Conservation (phyloP, 768 basidiomycete genomes). For the Dentipellis fragilis region DNA sequence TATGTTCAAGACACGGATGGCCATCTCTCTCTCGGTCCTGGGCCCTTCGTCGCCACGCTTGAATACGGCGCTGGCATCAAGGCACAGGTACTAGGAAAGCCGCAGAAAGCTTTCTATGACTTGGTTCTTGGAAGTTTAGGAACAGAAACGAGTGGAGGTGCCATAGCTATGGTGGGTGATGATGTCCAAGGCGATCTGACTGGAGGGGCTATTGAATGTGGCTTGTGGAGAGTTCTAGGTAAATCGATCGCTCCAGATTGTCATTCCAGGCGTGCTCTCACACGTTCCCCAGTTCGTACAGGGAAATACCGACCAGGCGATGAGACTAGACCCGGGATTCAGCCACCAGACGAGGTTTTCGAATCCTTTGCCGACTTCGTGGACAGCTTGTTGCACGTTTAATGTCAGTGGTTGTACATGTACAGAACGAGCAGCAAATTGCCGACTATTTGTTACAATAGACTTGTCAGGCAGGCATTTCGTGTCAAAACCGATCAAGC, state of each 20-base stretch:
- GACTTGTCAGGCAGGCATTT: too few relatives aligned
- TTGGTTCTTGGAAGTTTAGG: constrained; percentile 39
- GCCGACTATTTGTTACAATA: too few relatives aligned
- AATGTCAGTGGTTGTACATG: background rate
- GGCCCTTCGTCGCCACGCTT: constrained; percentile 58
- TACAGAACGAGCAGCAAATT: too few relatives aligned
- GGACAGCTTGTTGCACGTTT: constrained; percentile 27
- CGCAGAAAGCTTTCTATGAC: constrained; percentile 47
- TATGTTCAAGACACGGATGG: constrained; percentile 37
- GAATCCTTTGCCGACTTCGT: constrained; percentile 47
- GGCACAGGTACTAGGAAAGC: constrained; percentile 57
- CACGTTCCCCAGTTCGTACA: constrained; percentile 40
- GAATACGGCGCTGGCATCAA: constrained; percentile 40
- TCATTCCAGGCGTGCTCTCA: constrained; percentile 4
- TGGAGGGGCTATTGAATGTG: constrained; percentile 47
- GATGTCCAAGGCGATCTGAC: constrained; percentile 58
- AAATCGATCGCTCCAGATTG: constrained; percentile 12
- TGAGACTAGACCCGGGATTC: constrained; percentile 29
- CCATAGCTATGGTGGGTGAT: constrained; percentile 50
- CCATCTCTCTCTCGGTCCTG: constrained; percentile 53
- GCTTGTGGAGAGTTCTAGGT: constrained; percentile 58
- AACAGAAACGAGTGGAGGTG: constrained; percentile 14
- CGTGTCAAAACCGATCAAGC: background rate
- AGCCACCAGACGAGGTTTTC: constrained; percentile 42
- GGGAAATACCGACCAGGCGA: constrained; percentile 62